Evolutionary conservation across 1,139 yeast genomes (phyloP), one percentile per base, ranked within the genome.

Genomic region (Nematodospora anomalae): DNA sequence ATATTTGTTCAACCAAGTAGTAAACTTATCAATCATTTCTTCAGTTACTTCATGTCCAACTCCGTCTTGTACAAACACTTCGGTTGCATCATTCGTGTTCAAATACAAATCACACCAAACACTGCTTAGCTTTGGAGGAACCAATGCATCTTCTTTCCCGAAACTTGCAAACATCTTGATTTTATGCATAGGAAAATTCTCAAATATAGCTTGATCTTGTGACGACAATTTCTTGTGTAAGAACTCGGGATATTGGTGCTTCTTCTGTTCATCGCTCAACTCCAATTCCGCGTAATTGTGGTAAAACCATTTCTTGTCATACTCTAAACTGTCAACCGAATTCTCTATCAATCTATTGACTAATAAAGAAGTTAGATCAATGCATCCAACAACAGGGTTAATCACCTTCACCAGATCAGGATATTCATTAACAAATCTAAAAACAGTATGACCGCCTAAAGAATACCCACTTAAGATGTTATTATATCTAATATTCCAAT

Each of bases 391-490:
- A 16, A 74, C 66, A 1, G 81, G 80, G 30, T 68, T 66, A 29
- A 71, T 57, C 12, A 62, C 62, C 11, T 60, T 56, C 3, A 71
- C 69, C 26, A 55, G 43, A 3, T 62, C 56, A 1, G 79, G 78
- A 42, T 59, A 60, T 42, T 54, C 51, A 28, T 50, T 51, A 4
- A 72, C 79, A 35, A 71, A 67, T 35, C 81, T 57, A 55, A 78
- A 74, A 16, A 72, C 62, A 8, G 72, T 60, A 53, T 81, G 85
- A 0, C 78, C 88, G 2, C 88, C 87, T 43, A 79, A 61, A 0
- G 86, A 79, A 34, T 67, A 67, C 3, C 88, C 88, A 22, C 71
- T 52, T 16, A 77, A 55, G 21, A 71, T 60, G 47, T 69, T 71
- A 33, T 52, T 50, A 42, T 55, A 61, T 16, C 43, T 39, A 36